phyloP scores from a whole-genome alignment of 2,329 filamentous ascomycete species.

The Bimuria novae-zelandiae region DNA sequence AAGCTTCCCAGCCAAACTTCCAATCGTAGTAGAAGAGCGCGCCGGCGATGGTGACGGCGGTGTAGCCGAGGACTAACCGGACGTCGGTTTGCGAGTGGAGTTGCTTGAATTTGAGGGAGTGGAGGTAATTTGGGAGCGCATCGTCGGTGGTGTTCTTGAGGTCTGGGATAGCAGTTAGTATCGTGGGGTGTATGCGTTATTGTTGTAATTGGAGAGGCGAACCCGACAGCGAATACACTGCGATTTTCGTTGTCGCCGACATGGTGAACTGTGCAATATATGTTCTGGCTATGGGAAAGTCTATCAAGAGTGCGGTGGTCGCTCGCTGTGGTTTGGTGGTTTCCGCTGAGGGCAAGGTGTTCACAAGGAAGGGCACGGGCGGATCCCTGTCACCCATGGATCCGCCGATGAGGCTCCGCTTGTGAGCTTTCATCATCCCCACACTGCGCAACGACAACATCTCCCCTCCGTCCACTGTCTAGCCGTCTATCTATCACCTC shows the following conservation, averaged over 20 bases:
- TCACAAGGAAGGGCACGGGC: slow-evolving; percentile 34
- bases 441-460: slow-evolving; percentile 20
- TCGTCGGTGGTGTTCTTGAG: slow-evolving; percentile 97
- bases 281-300: not conserved
- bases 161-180: slow-evolving; percentile 60
- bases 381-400: slow-evolving; percentile 33
- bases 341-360: slow-evolving; percentile 42
- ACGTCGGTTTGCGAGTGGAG: slow-evolving; percentile 81
- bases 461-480: slow-evolving; percentile 18
- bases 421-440: slow-evolving; percentile 30
- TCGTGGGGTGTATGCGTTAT: not conserved
- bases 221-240: slow-evolving; percentile 71
- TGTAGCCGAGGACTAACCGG: slow-evolving; percentile 81
- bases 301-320: not conserved
- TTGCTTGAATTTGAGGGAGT: slow-evolving; percentile 82
- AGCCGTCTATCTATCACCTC: slow-evolving; percentile 22
- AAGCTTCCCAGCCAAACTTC: slow-evolving; percentile 84
- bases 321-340: not conserved
- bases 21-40: slow-evolving; percentile 91
- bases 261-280: slow-evolving; percentile 20
- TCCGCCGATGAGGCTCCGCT: slow-evolving; percentile 35
- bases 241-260: slow-evolving; percentile 57
- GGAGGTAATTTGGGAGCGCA: slow-evolving; percentile 90
- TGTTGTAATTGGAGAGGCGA: slow-evolving; percentile 14
- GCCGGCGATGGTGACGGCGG: slow-evolving; percentile 77